phyloP scores from a whole-genome alignment of 805 yeast genomes.

The Lipomyces anomalus region DNA sequence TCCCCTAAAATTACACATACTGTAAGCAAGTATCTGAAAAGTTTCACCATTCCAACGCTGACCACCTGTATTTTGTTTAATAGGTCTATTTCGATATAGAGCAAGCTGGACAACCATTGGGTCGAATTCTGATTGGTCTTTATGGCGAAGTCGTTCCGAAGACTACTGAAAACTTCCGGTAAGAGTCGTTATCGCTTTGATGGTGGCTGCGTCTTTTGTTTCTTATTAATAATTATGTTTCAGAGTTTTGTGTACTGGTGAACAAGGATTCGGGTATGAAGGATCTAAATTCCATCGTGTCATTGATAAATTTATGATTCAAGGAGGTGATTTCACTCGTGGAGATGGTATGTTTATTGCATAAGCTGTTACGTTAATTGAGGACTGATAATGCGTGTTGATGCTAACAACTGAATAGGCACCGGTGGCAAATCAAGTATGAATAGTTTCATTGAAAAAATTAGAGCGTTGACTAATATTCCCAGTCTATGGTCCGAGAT shows the following conservation, averaged over 20 bases:
- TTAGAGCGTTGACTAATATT: not conserved
- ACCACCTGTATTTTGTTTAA: too few species aligned
- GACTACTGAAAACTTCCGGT: constrained; percentile 80
- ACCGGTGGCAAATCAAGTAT: constrained; percentile 53
- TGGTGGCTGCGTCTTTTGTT: constrained; percentile 25
- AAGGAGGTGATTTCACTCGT: constrained; percentile 78
- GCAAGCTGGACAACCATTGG: constrained; percentile 71
- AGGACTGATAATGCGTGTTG: too few species aligned
- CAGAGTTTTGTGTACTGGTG: constrained; percentile 69
- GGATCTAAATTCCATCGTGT: constrained; percentile 69
- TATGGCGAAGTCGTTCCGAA: constrained; percentile 83
- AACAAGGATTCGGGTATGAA: constrained; percentile 63
- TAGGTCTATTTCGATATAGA: constrained; percentile 77
- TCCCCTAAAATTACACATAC: not conserved
- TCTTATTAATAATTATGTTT: constrained; percentile 31
- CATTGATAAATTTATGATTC: constrained; percentile 65
- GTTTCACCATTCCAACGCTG: too few species aligned
- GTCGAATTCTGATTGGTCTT: constrained; percentile 80
- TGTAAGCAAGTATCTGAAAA: constrained; percentile 36
- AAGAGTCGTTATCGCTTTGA: constrained; percentile 52
- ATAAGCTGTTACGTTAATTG: too few species aligned
- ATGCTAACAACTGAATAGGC: constrained; percentile 37
- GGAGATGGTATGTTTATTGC: constrained; percentile 30
- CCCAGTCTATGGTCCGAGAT: constrained; percentile 63
- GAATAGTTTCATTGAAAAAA: not conserved